phyloP scores from a whole-genome alignment of 1,284 basidiomycete genomes.

The Cystobasidiaceae sp. region DNA sequence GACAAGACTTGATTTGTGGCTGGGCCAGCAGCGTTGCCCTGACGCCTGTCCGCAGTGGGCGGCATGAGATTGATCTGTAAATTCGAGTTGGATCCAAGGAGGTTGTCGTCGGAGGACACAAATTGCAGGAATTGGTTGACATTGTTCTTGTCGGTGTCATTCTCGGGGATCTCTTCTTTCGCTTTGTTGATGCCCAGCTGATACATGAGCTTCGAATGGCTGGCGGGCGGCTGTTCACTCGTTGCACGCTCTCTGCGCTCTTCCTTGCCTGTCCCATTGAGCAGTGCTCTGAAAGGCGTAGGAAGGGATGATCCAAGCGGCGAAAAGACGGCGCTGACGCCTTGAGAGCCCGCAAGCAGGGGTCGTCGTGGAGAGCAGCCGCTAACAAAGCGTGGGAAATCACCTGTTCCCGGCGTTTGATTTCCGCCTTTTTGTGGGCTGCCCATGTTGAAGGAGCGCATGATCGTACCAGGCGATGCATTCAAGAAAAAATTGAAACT shows the following conservation, averaged over 20 bases:
- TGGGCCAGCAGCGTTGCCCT: not conserved
- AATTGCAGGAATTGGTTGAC: not conserved
- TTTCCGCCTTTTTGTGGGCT: conserved; percentile 8
- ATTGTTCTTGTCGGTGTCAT: not conserved
- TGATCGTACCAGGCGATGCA: conserved; percentile 21
- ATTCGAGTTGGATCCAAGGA: conserved; percentile 6
- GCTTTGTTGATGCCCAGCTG: not conserved
- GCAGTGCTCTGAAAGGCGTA: conserved; percentile 11
- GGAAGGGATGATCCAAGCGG: conserved; percentile 12
- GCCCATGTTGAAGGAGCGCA: conserved; percentile 12
- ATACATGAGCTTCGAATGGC: conserved; percentile 10
- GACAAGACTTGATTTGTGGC: not conserved
- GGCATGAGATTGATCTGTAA: conserved; percentile 25
- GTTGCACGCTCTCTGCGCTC: conserved; percentile 5
- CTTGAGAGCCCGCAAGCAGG: not conserved
- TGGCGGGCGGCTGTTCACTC: conserved; percentile 20
- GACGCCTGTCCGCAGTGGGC: conserved; percentile 13
- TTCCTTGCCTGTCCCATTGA: not conserved
- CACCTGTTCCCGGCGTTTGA: no score
- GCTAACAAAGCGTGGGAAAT: no score
- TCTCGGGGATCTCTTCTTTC: not conserved
- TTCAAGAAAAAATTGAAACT: conserved; percentile 27
- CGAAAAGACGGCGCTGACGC: conserved; percentile 12
- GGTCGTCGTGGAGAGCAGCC: no score
- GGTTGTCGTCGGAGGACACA: conserved; percentile 21